These are phyloP conservation scores for Mucor irregularis DNA, from an alignment of 371 early-diverging fungal species.

Conservation along the genomic window DNA sequence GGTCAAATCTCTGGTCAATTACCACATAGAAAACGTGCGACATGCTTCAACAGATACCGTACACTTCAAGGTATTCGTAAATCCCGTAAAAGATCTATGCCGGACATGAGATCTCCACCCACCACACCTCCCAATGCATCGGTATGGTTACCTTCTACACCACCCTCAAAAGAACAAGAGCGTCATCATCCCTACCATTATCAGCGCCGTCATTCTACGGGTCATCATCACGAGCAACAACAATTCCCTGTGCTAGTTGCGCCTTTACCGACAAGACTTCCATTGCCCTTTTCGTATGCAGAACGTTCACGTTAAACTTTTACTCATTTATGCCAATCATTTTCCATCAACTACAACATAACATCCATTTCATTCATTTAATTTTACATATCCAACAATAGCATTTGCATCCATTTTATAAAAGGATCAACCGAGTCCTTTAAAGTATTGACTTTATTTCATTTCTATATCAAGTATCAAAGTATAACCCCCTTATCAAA, in stretches of 20 bases:
- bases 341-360: too few species aligned
- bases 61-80: slow-evolving; percentile 53
- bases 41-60: slow-evolving; percentile 52
- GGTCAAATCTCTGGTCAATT: slow-evolving; percentile 52
- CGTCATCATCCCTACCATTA: slow-evolving; percentile 5
- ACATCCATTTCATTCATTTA: neutral
- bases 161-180: slow-evolving; percentile 6
- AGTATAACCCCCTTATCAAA: too few species aligned
- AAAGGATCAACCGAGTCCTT: too few species aligned
- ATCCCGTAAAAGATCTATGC: slow-evolving; percentile 37
- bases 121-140: slow-evolving; percentile 15
- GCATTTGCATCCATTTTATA: too few species aligned
- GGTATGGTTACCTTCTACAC: slow-evolving; percentile 23
- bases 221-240: neutral
- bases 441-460: too few species aligned
- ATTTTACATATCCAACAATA: too few species aligned
- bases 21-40: slow-evolving; percentile 55
- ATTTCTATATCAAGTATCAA: too few species aligned
- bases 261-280: slow-evolving; percentile 21
- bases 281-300: slow-evolving; percentile 16
- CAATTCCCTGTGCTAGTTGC: slow-evolving; percentile 23
- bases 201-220: neutral
- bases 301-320: slow-evolving; percentile 19
- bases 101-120: slow-evolving; percentile 23
- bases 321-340: neutral